Evolutionary conservation across 495 filamentous ascomycete species (phyloP).

Genomic region (Hypomontagnella submonticulosa): DNA sequence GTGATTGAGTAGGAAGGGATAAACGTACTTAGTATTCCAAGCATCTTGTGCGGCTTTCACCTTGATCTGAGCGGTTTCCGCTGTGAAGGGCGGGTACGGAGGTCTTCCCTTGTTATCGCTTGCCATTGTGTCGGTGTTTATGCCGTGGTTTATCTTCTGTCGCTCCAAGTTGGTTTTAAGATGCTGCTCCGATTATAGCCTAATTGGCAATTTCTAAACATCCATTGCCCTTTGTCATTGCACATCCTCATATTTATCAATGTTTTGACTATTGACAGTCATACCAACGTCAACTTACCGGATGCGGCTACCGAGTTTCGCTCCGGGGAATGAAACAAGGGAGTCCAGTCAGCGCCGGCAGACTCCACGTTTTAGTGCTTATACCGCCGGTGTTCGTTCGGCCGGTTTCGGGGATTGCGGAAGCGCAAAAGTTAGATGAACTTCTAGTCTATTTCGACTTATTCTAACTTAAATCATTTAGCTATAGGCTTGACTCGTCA

Average conservation of each 20-base stretch:
- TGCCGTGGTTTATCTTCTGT: background rate
- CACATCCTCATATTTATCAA: conserved; percentile 10
- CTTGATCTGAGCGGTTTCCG: conserved; percentile 76
- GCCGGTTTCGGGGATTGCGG: conserved; percentile 17
- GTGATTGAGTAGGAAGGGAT: background rate
- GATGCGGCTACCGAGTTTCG: conserved; percentile 6
- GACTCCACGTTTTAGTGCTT: conserved; percentile 11
- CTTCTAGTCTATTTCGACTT: conserved; percentile 18
- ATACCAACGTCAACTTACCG: conserved; percentile 1
- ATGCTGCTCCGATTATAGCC: too few relatives aligned
- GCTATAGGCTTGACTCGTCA: conserved; percentile 7
- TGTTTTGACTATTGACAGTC: background rate
- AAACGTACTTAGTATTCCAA: conserved; percentile 82
- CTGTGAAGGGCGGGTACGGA: conserved; percentile 81
- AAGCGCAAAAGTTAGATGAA: background rate
- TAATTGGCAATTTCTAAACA: background rate
- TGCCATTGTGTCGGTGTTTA: conserved; percentile 23
- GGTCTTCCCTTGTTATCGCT: conserved; percentile 44
- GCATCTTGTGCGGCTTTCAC: conserved; percentile 87
- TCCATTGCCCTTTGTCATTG: background rate
- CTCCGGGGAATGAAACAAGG: conserved; percentile 13
- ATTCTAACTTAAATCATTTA: conserved; percentile 14
- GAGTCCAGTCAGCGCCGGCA: conserved; percentile 7
- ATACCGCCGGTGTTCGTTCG: conserved; percentile 26
- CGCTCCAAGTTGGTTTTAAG: background rate